Evolutionary conservation across 1,284 basidiomycete species (phyloP).

Genomic region (Irpex sp.): DNA sequence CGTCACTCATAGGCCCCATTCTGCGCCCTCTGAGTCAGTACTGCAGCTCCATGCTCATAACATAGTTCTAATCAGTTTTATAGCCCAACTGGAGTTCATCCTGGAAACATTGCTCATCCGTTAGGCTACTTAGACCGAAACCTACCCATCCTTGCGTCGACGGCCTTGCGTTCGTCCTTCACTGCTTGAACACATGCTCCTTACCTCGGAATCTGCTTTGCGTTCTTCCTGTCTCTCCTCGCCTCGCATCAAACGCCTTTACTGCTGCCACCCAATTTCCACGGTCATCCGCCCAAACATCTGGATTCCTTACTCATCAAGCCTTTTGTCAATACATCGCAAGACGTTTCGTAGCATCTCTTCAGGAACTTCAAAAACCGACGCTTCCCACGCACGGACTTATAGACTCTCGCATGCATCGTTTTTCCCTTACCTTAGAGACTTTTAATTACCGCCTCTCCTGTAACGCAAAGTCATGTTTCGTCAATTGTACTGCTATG

Average conservation of each 20-base stretch:
- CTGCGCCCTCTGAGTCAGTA: slow-evolving; percentile 27
- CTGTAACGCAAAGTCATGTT: background rate
- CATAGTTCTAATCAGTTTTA: background rate
- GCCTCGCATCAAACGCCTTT: background rate
- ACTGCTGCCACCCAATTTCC: background rate
- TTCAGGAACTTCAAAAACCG: too few species aligned
- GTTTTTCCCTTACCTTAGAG: background rate
- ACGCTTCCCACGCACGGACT: background rate
- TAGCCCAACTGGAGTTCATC: background rate
- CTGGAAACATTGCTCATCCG: background rate
- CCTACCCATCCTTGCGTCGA: slow-evolving; percentile 16
- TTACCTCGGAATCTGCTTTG: background rate
- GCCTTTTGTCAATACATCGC: background rate
- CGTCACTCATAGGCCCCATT: slow-evolving; percentile 19
- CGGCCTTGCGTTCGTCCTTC: slow-evolving; percentile 9
- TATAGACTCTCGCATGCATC: background rate
- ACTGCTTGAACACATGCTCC: background rate
- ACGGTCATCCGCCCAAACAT: background rate
- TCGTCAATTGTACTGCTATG: background rate
- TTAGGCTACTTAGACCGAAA: slow-evolving; percentile 16
- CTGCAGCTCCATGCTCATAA: background rate
- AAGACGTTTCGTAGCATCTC: background rate
- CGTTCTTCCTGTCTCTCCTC: background rate
- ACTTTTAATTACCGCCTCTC: background rate
- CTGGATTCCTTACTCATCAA: background rate